A percentile compares a stretch with the other conserved stretches of the same genome.
These are phyloP conservation scores for Cladosporium sp. DNA, from an alignment of 2,329 filamentous ascomycete genomes.

Conservation along the genomic window DNA sequence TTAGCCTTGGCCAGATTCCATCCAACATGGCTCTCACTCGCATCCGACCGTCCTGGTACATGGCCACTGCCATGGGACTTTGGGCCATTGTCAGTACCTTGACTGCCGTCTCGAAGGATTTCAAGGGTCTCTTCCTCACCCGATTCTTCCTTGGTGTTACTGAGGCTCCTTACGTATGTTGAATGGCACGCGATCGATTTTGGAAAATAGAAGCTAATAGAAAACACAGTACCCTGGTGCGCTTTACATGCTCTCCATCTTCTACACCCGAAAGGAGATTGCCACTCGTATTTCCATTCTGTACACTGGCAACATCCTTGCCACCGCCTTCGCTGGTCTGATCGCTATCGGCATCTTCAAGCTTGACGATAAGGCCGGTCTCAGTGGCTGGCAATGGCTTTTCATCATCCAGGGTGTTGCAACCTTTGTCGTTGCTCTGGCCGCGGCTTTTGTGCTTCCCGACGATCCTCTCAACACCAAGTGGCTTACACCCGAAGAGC, in stretches of 20 bases:
- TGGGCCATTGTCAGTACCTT: slow-evolving; percentile 40
- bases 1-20: slow-evolving; percentile 37
- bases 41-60: slow-evolving; percentile 38
- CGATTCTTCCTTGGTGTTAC: slow-evolving; percentile 45
- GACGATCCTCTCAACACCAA: slow-evolving; percentile 57
- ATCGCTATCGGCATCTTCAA: slow-evolving; percentile 59
- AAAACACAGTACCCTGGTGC: slow-evolving; percentile 46
- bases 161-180: slow-evolving; percentile 46
- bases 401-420: slow-evolving; percentile 71
- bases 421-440: slow-evolving; percentile 62
- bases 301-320: slow-evolving; percentile 39
- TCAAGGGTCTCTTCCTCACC: slow-evolving; percentile 41
- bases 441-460: slow-evolving; percentile 62
- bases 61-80: slow-evolving; percentile 38
- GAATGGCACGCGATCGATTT: neutral
- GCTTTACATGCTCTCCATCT: slow-evolving; percentile 47
- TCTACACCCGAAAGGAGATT: slow-evolving; percentile 53
- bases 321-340: slow-evolving; percentile 68
- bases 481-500: slow-evolving; percentile 34
- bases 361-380: slow-evolving; percentile 59
- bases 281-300: slow-evolving; percentile 31
- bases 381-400: slow-evolving; percentile 58
- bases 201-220: slow-evolving; percentile 20
- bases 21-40: slow-evolving; percentile 42
- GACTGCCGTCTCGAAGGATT: slow-evolving; percentile 40